Evolutionary conservation across 768 basidiomycete genomes (phyloP), one percentile per base, ranked within the genome.

Genomic region (Asterophora parasitica): DNA sequence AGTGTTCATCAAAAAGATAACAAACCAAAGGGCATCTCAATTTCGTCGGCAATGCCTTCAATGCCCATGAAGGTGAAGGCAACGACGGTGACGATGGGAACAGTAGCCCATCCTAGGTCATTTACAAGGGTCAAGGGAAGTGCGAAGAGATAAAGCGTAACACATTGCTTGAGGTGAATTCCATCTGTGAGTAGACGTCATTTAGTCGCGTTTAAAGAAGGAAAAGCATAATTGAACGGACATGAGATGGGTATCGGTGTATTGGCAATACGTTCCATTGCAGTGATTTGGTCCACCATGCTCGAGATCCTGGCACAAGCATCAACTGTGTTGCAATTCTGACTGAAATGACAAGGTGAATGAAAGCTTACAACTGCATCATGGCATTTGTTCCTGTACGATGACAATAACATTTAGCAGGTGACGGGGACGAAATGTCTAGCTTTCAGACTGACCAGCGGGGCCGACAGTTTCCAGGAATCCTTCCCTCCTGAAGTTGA

Each of bases 41-140:
- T 92, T 65, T 92, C 84, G 51, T 94, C 86, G 0, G 94, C 93
- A 54, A 96, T 97, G 4, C 92, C 92, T 72, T 96, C 93, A 43
- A 97, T 89, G 13, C 92, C 76, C 92, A 93, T 92, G 44, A 96
- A 78, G 0, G 88, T 93, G 70, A 94, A 92, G 7, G 90, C 83
- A 23, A 93, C 85, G 11, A 88, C 79, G 16, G 90, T 92, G 15
- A 91, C 82, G 19, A 93, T 74, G n/a, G 88, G 88, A 8, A 95
- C 74, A 61, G 87, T 88, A 39, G 74, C 78, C 87, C 89, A 92
- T 28, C 84, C 84, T 56, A 94, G 72, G 38, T 92, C 85, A 46
- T 82, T 77, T 37, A 93, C 81, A 26, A 97, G 76, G 1, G 88
- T 88, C 56, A 94, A 79, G 4, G 95, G 95, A 7, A 98, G 76